Percentiles rank a stretch among this genome's conserved stretches.
These are phyloP conservation scores for Beauveria sp. DNA, from an alignment of 2,329 filamentous ascomycete genomes.

Conservation along the genomic window DNA sequence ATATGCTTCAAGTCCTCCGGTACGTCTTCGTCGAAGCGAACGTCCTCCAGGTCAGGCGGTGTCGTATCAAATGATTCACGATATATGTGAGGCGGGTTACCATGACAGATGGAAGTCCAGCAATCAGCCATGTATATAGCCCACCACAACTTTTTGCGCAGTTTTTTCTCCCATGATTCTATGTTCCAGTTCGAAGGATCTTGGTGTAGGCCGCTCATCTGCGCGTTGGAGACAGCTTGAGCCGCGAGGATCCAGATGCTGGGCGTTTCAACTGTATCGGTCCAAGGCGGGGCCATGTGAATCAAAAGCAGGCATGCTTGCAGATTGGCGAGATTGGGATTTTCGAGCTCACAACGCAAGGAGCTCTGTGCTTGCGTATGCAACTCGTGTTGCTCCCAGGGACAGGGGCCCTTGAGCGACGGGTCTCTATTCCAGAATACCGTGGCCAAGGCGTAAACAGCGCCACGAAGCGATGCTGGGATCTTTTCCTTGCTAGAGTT, in stretches of 20 bases:
- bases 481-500: constrained; percentile 28
- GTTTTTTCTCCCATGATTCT: constrained; percentile 32
- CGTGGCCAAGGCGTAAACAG: constrained; percentile 35
- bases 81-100: constrained; percentile 38
- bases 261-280: constrained; percentile 39
- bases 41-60: constrained; percentile 31
- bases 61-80: constrained; percentile 32
- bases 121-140: constrained; percentile 32
- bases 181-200: constrained; percentile 35
- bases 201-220: constrained; percentile 38
- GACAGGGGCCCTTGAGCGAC: constrained; percentile 21
- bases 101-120: constrained; percentile 39
- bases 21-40: constrained; percentile 35
- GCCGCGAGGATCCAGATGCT: constrained; percentile 35
- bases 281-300: constrained; percentile 36
- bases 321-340: constrained; percentile 37
- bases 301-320: constrained; percentile 39
- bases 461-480: constrained; percentile 36
- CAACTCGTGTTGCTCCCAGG: constrained; percentile 33
- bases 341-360: constrained; percentile 37
- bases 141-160: constrained; percentile 40
- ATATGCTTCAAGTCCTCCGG: constrained; percentile 25
- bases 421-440: constrained; percentile 33
- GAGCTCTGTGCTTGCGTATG: constrained; percentile 34
- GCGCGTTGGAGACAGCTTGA: constrained; percentile 35